Evolutionary conservation across 1,284 basidiomycete species (phyloP).

Genomic region (Tremellales sp.): DNA sequence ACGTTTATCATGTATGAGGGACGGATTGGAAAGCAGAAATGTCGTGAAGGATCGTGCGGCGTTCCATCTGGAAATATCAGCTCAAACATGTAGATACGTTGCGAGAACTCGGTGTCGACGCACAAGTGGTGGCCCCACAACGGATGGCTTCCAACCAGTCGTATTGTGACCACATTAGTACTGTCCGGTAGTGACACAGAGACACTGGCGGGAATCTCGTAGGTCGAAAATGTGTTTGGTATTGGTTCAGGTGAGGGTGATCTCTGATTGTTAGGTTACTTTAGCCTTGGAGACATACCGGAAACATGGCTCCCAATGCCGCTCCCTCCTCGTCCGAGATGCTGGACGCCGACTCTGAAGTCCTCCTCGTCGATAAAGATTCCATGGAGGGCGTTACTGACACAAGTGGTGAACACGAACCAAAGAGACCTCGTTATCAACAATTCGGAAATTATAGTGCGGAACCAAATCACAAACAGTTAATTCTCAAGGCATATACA

Average conservation of each 20-base stretch:
- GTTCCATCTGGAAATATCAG: conserved; percentile 67
- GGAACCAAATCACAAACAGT: too few relatives aligned
- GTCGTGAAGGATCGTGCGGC: conserved; percentile 70
- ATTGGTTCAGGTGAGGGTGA: conserved; percentile 34
- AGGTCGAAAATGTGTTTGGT: conserved; percentile 41
- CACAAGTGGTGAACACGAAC: not conserved
- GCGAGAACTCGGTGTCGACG: conserved; percentile 33
- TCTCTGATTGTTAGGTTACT: conserved; percentile 18
- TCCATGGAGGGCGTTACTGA: not conserved
- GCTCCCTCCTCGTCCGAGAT: too few relatives aligned
- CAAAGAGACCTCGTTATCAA: too few relatives aligned
- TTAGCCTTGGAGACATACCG: too few relatives aligned
- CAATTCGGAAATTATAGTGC: too few relatives aligned
- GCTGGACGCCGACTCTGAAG: conserved; percentile 25
- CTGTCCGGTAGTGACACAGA: conserved; percentile 13
- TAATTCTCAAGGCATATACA: too few relatives aligned
- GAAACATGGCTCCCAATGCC: too few relatives aligned
- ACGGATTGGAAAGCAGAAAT: conserved; percentile 57
- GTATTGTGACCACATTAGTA: conserved; percentile 56
- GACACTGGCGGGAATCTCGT: conserved; percentile 28
- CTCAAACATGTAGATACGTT: not conserved
- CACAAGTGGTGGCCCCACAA: conserved; percentile 89
- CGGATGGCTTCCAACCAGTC: conserved; percentile 80
- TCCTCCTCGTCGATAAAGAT: not conserved
- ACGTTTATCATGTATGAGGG: conserved; percentile 44